Evolutionary conservation across 2,329 filamentous ascomycete genomes (phyloP).

Genomic region (Paraconiothyrium brasiliense): DNA sequence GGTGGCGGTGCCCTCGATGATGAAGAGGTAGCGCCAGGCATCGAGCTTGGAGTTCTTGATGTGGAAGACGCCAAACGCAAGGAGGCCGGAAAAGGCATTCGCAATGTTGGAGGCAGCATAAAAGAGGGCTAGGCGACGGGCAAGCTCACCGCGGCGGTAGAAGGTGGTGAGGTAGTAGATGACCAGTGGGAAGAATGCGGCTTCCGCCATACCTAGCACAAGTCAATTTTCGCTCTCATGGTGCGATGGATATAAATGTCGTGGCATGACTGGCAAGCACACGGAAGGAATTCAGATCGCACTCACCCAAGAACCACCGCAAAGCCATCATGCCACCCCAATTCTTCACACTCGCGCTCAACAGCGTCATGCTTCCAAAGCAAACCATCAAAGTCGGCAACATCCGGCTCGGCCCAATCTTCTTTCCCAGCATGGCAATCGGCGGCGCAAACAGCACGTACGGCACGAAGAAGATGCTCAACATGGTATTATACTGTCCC

Average conservation of each 20-base stretch:
- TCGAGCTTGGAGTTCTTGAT: constrained; percentile 59
- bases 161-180: constrained; percentile 70
- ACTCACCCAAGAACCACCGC: constrained; percentile 71
- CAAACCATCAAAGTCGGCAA: constrained; percentile 74
- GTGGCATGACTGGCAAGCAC: not conserved
- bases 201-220: constrained; percentile 64
- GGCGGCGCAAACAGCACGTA: constrained; percentile 76
- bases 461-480: constrained; percentile 77
- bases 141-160: constrained; percentile 76
- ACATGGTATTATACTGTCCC: constrained; percentile 74
- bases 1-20: constrained; percentile 67
- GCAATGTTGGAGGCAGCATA: constrained; percentile 81
- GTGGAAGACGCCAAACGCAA: constrained; percentile 70
- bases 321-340: constrained; percentile 73
- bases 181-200: constrained; percentile 75
- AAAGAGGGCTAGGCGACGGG: constrained; percentile 75
- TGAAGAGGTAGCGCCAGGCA: constrained; percentile 73
- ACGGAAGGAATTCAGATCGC: not conserved
- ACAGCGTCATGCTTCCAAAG: constrained; percentile 72
- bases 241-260: too few species aligned
- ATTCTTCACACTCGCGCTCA: constrained; percentile 65
- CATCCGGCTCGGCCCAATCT: constrained; percentile 70
- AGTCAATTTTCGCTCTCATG: constrained; percentile 18
- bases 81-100: constrained; percentile 69
- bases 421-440: constrained; percentile 73